Conservation (phyloP, 345 rosid species). For the Excoecaria agallocha region DNA sequence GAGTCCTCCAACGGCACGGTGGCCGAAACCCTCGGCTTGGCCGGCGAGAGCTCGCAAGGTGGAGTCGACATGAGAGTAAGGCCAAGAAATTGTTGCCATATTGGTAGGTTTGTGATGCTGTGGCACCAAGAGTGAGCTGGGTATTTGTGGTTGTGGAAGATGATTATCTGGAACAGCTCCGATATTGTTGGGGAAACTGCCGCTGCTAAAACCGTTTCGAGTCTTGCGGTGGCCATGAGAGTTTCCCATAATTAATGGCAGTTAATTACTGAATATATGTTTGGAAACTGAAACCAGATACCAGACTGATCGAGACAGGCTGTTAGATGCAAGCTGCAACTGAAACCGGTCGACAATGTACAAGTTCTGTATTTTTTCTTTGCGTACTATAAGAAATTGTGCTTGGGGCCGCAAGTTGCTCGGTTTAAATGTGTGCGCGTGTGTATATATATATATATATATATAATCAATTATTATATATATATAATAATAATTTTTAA, state of each 20-base stretch:
- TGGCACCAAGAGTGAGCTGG: not conserved
- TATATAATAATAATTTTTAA: too few species aligned
- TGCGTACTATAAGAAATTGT: too few species aligned
- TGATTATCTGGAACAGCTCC: constrained; percentile 9
- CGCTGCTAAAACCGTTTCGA: not conserved
- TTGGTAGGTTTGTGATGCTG: not conserved
- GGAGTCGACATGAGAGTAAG: constrained; percentile 67
- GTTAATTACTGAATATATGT: not conserved
- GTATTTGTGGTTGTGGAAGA: not conserved
- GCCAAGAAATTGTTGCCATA: constrained; percentile 25
- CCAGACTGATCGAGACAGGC: not conserved
- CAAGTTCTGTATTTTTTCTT: too few species aligned
- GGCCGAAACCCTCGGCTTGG: constrained; percentile 90
- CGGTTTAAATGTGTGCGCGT: too few species aligned
- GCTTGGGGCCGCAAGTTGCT: too few species aligned
- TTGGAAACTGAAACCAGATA: not conserved
- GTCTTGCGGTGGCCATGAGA: constrained; percentile 16
- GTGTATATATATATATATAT: too few species aligned
- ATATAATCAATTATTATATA: too few species aligned
- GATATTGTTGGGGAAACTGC: not conserved
- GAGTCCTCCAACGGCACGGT: constrained; percentile 77
- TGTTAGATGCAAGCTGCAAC: not conserved
- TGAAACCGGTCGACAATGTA: not conserved
- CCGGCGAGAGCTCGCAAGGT: constrained; percentile 74
- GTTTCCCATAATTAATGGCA: constrained; percentile 10